Evolutionary conservation across 805 yeast genomes (phyloP).

Genomic region (Myxozyma mucilagina): DNA sequence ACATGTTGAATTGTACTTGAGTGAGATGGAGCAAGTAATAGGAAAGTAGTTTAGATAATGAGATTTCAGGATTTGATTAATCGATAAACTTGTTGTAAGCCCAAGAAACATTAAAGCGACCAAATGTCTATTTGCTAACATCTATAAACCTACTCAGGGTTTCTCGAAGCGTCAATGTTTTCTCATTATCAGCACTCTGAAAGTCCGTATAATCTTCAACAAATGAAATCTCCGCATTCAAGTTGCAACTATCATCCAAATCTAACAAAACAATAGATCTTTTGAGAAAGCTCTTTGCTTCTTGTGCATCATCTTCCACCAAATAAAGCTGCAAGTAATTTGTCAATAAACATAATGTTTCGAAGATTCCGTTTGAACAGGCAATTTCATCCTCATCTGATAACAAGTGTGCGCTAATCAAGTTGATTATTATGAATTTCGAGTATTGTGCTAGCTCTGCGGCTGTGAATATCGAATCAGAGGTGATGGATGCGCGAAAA

Average conservation of each 20-base stretch:
- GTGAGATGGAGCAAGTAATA: slow-evolving; percentile 49
- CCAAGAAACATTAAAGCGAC: too few species aligned
- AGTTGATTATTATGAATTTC: not conserved
- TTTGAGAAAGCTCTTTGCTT: not conserved
- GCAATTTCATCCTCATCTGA: not conserved
- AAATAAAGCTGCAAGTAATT: not conserved
- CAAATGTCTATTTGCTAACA: too few species aligned
- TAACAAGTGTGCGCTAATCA: slow-evolving; percentile 2
- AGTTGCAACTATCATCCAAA: not conserved
- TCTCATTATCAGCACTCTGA: not conserved
- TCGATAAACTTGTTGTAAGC: too few species aligned
- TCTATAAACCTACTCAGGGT: too few species aligned
- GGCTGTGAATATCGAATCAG: not conserved
- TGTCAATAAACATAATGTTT: not conserved
- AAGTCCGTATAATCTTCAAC: not conserved
- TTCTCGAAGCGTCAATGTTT: not conserved
- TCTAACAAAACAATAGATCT: not conserved
- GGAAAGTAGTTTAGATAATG: not conserved
- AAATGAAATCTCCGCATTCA: not conserved
- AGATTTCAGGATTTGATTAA: too few species aligned
- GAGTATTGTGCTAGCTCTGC: not conserved
- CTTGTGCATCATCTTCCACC: not conserved
- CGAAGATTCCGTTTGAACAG: not conserved
- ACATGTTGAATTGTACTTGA: slow-evolving; percentile 55
- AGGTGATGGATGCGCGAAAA: not conserved